Conservation (phyloP, 176 grass and related monocot species). For the Musa acuminata region DNA sequence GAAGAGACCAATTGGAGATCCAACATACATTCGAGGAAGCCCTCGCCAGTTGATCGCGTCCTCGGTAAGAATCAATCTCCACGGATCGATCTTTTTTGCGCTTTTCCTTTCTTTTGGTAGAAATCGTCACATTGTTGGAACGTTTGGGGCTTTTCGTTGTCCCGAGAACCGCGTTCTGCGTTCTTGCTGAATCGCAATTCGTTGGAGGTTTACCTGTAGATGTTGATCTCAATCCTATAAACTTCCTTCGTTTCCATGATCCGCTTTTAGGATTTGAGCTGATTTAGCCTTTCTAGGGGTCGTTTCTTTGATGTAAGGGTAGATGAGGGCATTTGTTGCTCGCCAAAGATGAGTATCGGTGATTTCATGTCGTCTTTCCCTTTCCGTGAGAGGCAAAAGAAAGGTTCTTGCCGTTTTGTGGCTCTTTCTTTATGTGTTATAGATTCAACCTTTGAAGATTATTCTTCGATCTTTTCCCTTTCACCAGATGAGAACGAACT, state of each 20-base stretch:
- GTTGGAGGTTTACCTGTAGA: no score
- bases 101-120: no score
- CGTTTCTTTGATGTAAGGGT: not conserved
- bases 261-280: not conserved
- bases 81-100: no score
- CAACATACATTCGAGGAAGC: no score
- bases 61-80: no score
- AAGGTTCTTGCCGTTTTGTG: not conserved
- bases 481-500: no score
- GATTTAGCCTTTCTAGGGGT: not conserved
- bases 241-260: not conserved
- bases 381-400: not conserved
- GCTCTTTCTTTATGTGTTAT: no score
- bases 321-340: no score
- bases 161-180: not conserved
- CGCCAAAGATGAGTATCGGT: not conserved
- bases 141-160: not conserved
- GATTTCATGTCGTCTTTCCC: not conserved
- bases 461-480: no score
- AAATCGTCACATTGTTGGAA: not conserved
- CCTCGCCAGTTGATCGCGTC: no score
- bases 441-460: no score
- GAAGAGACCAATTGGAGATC: no score
- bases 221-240: not conserved
- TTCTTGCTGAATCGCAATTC: not conserved